Base-by-base conservation (phyloP, 1,284 basidiomycete species). In the Mrakiaceae sp. region DNA sequence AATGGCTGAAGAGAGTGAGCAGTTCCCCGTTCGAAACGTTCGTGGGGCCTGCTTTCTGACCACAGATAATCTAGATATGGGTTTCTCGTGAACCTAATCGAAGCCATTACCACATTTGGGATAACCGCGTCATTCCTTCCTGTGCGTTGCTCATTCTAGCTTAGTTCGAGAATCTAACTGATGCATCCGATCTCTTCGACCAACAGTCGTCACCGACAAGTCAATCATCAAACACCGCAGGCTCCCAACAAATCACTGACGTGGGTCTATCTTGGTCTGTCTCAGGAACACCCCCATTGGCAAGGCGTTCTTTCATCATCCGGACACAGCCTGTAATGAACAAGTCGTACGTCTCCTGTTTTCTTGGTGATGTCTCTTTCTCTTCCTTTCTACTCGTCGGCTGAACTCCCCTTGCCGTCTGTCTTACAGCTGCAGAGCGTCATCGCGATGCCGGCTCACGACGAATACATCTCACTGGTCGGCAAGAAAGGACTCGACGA, bases 1-100 rank as follows among this genome's bases (percentile, higher is more conserved):
- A 88, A 77, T 88, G 87, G 87, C 75, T 87, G 0, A 84, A 86
- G 7, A 67, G 64, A 42, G 47, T 67, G 51, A 63, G 66, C 58
- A 5, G 46, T 55, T 8, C 50, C 55, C 12, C 14, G 60, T 39
- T 48, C 44, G n/a, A 62, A 63, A 27, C 12, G 16, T 12, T 51
- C 53, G 7, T 58, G 60, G 43, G 60, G 58, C 50, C 66, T 63
- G 48, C 64, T 61, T 51, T 67, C 50, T 47, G 62, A 64, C 39
- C 60, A 60, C 39, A 43, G 62, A 46, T 51, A 67, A 4, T n/a
- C 67, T 8, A 56, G 46, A 40, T 65, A 2, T 65, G 64, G 64
- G 56, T 67, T 12, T 44, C 62, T 8, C 48, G 54, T 7, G 39
- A 67, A 55, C 57, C 55, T 7, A 63, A 67, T 47, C 40, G 46